phyloP scores from a whole-genome alignment of 1,284 basidiomycete species.

The Ceratobasidium sp. region DNA sequence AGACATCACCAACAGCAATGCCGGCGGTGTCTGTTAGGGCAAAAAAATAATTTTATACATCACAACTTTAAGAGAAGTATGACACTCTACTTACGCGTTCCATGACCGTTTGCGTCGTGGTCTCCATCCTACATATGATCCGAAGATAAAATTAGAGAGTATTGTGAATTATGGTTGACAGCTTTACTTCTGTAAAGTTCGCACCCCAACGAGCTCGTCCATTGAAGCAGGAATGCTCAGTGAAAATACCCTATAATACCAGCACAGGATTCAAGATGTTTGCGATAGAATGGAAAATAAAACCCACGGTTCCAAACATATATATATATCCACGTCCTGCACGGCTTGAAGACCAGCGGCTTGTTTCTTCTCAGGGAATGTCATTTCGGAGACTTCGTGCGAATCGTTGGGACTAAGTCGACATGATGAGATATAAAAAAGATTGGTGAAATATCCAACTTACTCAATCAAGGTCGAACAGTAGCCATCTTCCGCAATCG shows the following conservation, averaged over 20 bases:
- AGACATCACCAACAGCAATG: slow-evolving; percentile 65
- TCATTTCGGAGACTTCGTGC: neutral
- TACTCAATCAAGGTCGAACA: neutral
- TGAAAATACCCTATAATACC: neutral
- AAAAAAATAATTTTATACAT: neutral
- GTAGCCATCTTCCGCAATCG: slow-evolving; percentile 11
- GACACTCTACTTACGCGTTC: slow-evolving; percentile 23
- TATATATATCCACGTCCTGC: slow-evolving; percentile 40
- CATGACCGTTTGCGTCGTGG: slow-evolving; percentile 39
- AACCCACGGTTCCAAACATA: slow-evolving; percentile 30
- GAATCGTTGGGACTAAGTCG: too few relatives aligned
- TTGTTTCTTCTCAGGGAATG: neutral
- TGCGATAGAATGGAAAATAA: too few relatives aligned
- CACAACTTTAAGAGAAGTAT: neutral
- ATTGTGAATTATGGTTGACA: neutral
- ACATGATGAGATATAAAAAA: too few relatives aligned
- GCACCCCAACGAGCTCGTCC: slow-evolving; percentile 43
- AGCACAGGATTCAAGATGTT: neutral
- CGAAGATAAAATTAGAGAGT: neutral
- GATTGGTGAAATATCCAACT: neutral
- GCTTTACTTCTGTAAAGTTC: slow-evolving; percentile 7
- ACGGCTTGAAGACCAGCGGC: too few relatives aligned
- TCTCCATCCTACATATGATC: neutral
- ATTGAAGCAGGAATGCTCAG: neutral
- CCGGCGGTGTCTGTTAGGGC: slow-evolving; percentile 50